Evolutionary conservation across 192 early-diverging fungal genomes (phyloP), one percentile per base, ranked within the genome.

Genomic region (Podila horticola): DNA sequence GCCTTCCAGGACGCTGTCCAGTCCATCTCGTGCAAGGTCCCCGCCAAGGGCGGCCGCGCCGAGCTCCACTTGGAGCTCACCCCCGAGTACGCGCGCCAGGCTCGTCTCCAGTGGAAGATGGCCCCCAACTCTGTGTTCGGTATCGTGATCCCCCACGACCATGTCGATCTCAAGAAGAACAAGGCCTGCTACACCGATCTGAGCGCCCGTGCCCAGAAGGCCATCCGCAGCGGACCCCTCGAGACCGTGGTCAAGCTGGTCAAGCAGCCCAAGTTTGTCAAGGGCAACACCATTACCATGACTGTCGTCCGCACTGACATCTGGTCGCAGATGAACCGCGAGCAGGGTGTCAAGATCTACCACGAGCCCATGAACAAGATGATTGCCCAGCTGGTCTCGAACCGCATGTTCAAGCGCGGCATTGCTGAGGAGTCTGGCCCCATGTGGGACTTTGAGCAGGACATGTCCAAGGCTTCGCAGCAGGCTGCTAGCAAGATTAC

Each of bases 321-420:
- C 31, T 76, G 74, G 74, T 76, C 74, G n/a, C 62, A 70, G 59
- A 65, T 76, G 74, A 76, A 76, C 57, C 74, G 74, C 12, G 67
- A 19, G 2, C 74, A 76, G 51, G 62, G 62, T 36, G 74, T 76
- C 11, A 17, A 61, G 5, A 76, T 76, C 20, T 45, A 64, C 34
- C 74, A 76, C 48, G 17, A 49, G 29, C 67, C 62, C 1, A 45
- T 75, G 34, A 62, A 76, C 19, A 10, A 69, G 50, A 65, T 69
- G 41, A 55, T 69, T 50, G 22, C 67, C 30, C 15, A 50, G 41
- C 33, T 36, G 0, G 30, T 63, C 8, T 63, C 62, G 34, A n/a
- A n/a, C 59, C 62, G 67, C 52, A 31, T 10, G 52, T 55, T 55
- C 33, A 76, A 76, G 67, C 74, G 74, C 29, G 33, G 52, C 6